Conservation (phyloP, 208 protist species). For the Trichomonas tenax region DNA sequence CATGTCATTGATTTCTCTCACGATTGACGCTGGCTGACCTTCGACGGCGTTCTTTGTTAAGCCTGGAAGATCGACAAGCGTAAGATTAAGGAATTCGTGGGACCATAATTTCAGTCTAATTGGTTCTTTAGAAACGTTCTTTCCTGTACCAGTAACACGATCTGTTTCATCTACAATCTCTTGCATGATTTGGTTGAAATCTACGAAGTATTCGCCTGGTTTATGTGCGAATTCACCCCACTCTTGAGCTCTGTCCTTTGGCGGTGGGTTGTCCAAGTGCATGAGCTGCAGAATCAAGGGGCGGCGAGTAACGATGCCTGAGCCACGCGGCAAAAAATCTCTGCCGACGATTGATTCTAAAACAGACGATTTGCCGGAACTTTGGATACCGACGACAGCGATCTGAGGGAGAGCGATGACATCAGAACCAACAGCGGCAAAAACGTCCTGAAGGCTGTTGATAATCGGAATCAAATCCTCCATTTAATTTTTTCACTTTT, state of each 20-base stretch:
- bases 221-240: slow-evolving; percentile 63
- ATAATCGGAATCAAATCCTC: slow-evolving; percentile 34
- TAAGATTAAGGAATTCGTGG: slow-evolving; percentile 79
- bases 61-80: slow-evolving; percentile 97
- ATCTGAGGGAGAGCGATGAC: slow-evolving; percentile 34
- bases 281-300: slow-evolving; percentile 93
- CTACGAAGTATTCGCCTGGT: slow-evolving; percentile 65
- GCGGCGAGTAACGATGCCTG: slow-evolving; percentile 94
- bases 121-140: slow-evolving; percentile 73
- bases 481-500: background rate
- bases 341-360: slow-evolving; percentile 93
- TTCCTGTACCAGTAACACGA: slow-evolving; percentile 69
- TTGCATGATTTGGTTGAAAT: slow-evolving; percentile 74
- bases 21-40: slow-evolving; percentile 91
- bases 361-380: slow-evolving; percentile 53
- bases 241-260: slow-evolving; percentile 30
- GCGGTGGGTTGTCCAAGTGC: background rate
- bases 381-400: slow-evolving; percentile 37
- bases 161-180: slow-evolving; percentile 87
- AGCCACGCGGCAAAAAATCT: slow-evolving; percentile 94
- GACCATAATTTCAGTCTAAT: slow-evolving; percentile 90
- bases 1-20: slow-evolving; percentile 83
- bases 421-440: slow-evolving; percentile 20
- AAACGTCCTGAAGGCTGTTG: slow-evolving; percentile 42
- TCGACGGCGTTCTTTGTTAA: slow-evolving; percentile 88